Conservation (phyloP, 305 asterid genomes). For the Petunia hybrid region DNA sequence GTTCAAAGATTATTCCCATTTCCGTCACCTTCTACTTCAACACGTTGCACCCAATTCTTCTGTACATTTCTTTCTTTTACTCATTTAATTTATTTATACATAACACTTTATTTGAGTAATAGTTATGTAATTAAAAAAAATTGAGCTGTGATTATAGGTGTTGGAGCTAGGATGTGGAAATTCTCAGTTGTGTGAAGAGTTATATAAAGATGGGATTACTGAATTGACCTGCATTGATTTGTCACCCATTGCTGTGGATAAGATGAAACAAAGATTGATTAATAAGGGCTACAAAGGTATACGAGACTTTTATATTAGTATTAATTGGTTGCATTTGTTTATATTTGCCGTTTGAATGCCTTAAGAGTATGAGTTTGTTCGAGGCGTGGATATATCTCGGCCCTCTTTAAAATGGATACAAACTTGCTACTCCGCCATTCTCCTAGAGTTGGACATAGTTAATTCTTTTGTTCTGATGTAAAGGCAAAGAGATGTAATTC, state of each 20-base stretch:
- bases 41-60: slow-evolving; percentile 62
- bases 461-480: background rate
- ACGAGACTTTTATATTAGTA: background rate
- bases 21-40: slow-evolving; percentile 76
- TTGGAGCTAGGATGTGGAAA: slow-evolving; percentile 97
- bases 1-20: slow-evolving; percentile 85
- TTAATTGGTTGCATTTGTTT: slow-evolving; percentile 10
- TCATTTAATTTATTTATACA: too few relatives aligned
- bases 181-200: slow-evolving; percentile 85
- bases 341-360: background rate
- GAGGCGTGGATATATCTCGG: background rate
- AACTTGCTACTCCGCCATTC: too few relatives aligned
- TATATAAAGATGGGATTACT: slow-evolving; percentile 79
- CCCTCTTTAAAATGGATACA: too few relatives aligned
- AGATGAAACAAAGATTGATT: slow-evolving; percentile 71
- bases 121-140: too few relatives aligned
- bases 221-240: slow-evolving; percentile 90
- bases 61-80: slow-evolving; percentile 46
- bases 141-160: slow-evolving; percentile 54
- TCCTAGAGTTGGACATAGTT: background rate
- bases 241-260: slow-evolving; percentile 87
- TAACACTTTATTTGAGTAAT: too few relatives aligned
- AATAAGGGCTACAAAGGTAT: slow-evolving; percentile 78
- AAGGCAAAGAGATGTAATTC: background rate
- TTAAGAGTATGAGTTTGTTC: background rate